phyloP scores from a whole-genome alignment of 805 yeast genomes.

The Pichia paraexigua region DNA sequence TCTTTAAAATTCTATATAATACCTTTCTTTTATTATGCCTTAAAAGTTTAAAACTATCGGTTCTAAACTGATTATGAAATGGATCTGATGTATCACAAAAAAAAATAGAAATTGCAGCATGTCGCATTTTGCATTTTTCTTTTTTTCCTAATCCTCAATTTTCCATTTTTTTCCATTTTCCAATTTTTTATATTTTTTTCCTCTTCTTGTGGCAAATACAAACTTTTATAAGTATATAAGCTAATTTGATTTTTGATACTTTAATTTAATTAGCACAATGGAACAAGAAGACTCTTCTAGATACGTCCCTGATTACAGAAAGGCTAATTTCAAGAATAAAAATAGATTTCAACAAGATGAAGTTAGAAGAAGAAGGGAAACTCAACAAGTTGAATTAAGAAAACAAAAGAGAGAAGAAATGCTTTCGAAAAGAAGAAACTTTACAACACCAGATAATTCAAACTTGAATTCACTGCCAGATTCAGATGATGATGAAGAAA shows the following conservation, averaged over 20 bases:
- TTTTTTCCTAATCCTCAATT: neutral
- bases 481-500: slow-evolving; percentile 45
- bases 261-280: slow-evolving; percentile 34
- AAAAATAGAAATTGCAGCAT: neutral
- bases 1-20: neutral
- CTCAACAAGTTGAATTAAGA: slow-evolving; percentile 91
- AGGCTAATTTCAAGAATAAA: slow-evolving; percentile 92
- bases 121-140: neutral
- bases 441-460: slow-evolving; percentile 28
- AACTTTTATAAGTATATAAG: neutral
- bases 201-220: neutral
- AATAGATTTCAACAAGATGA: slow-evolving; percentile 92
- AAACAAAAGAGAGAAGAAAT: slow-evolving; percentile 96
- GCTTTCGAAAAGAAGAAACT: slow-evolving; percentile 87
- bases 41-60: neutral
- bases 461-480: slow-evolving; percentile 19
- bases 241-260: neutral
- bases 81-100: neutral
- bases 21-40: neutral
- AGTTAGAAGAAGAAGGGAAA: slow-evolving; percentile 95
- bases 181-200: neutral
- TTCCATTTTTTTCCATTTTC: neutral
- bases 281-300: slow-evolving; percentile 66
- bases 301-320: slow-evolving; percentile 95
- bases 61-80: neutral